Evolutionary conservation across 805 yeast species (phyloP), one percentile per base, ranked within the genome.

Genomic region (Yamadazyma olivae): DNA sequence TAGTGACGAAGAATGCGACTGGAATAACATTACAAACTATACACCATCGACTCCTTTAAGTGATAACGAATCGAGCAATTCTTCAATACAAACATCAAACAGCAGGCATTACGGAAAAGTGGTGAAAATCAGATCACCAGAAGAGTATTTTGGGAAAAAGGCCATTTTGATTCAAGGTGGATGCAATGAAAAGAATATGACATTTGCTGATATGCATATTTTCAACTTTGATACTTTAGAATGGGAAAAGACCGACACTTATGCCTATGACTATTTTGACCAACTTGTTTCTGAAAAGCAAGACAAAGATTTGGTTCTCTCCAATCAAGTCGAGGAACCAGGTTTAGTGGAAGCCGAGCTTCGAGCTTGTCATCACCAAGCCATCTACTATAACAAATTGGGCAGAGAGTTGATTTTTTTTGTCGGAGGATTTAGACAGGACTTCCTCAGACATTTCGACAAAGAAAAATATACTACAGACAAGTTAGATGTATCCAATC

Each of bases 101-200:
- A 39, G 40, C 18, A 26, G 43, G 24, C 36, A 28, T 8, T 27
- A 30, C 12, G 27, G 27, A 3, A 33, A 25, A 10, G 15, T 25
- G 3, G 26, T 27, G 3, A 41, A 33, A 19, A 32, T 35, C n/a
- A 33, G 29, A 16, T 23, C 36, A 18, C 45, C 48, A 0, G 53
- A 49, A 14, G 36, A 40, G 13, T 57, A 38, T 35, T 56, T 62
- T 36, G 43, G 46, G 15, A 54, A 51, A 15, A 61, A 57, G 39
- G 56, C 60, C 9, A 50, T 65, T 10, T 19, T 67, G 9, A 44
- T 67, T 6, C 74, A 67, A 25, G 74, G 74, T 1, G 74, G 74
- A 3, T 58, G 62, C 31, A 54, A 59, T 38, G 61, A 61, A 13
- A 30, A 50, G 2, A 29, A 38, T 7, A 46, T 59, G 9, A 51